Conservation (phyloP, 139 green algal genomes). For the Chlorella sp. region DNA sequence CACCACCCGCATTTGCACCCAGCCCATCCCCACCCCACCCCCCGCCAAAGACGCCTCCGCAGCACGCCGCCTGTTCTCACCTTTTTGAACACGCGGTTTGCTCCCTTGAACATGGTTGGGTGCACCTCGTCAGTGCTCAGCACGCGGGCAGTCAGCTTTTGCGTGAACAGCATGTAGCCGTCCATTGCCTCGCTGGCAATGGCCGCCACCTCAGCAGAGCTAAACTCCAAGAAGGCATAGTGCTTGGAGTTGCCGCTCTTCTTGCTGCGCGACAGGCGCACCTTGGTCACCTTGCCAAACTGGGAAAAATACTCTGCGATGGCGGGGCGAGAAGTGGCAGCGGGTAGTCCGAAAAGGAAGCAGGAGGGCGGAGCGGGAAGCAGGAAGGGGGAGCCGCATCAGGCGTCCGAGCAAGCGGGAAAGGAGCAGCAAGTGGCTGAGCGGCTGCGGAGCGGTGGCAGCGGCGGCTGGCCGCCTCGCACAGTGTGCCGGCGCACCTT, state of each 20-base stretch:
- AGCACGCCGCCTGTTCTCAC: not conserved
- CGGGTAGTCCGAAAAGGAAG: not conserved
- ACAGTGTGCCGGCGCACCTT: constrained; percentile 56
- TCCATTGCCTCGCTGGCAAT: constrained; percentile 92
- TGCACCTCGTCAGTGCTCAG: constrained; percentile 66
- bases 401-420: not conserved
- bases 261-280: constrained; percentile 63
- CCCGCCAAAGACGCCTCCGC: not conserved
- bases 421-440: not conserved
- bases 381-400: not conserved
- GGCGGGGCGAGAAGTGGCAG: too few relatives aligned
- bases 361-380: too few relatives aligned
- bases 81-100: constrained; percentile 79
- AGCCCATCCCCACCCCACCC: not conserved
- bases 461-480: not conserved
- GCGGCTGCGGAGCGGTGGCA: not conserved
- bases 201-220: constrained; percentile 71
- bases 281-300: constrained; percentile 61
- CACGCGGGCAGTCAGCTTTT: constrained; percentile 62
- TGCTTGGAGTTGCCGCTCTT: constrained; percentile 57
- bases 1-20: too few relatives aligned
- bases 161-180: constrained; percentile 90
- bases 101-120: constrained; percentile 79
- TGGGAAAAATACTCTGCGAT: constrained; percentile 55
- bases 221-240: constrained; percentile 84